Evolutionary conservation across 495 filamentous ascomycete species (phyloP).

Genomic region (Neurospora sp.): DNA sequence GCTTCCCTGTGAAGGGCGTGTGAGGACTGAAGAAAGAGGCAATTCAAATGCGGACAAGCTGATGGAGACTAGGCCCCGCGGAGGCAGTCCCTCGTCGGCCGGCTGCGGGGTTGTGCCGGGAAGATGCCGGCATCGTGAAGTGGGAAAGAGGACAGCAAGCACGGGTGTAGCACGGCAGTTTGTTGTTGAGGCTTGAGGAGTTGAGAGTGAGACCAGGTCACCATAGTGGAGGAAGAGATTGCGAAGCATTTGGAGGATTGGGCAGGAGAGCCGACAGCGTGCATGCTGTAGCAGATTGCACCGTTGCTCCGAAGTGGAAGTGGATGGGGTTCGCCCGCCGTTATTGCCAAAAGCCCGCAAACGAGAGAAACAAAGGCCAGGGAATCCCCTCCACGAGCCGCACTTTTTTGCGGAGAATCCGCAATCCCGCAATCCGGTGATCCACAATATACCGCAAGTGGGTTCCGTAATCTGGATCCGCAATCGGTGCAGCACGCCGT

Average conservation of each 20-base stretch:
- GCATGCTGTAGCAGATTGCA: background rate
- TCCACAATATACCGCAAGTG: constrained; percentile 1
- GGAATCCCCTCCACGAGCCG: background rate
- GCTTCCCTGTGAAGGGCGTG: background rate
- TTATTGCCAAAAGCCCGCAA: background rate
- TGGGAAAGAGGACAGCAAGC: background rate
- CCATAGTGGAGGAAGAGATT: background rate
- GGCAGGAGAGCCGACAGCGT: background rate
- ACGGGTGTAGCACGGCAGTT: background rate
- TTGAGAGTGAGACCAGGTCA: background rate
- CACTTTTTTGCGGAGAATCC: background rate
- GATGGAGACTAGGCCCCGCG: background rate
- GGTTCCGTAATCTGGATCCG: background rate
- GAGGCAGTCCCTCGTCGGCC: background rate
- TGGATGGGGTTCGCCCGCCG: background rate
- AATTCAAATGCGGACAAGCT: background rate
- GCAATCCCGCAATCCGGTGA: background rate
- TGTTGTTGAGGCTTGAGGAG: background rate
- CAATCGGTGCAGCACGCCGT: background rate
- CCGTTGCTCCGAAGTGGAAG: background rate
- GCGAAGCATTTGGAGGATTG: background rate
- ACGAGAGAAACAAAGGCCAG: background rate
- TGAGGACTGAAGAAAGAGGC: background rate
- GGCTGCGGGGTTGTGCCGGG: background rate
- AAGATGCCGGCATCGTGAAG: background rate